phyloP scores from a whole-genome alignment of 768 basidiomycete genomes.

The Albatrellus ellisii region DNA sequence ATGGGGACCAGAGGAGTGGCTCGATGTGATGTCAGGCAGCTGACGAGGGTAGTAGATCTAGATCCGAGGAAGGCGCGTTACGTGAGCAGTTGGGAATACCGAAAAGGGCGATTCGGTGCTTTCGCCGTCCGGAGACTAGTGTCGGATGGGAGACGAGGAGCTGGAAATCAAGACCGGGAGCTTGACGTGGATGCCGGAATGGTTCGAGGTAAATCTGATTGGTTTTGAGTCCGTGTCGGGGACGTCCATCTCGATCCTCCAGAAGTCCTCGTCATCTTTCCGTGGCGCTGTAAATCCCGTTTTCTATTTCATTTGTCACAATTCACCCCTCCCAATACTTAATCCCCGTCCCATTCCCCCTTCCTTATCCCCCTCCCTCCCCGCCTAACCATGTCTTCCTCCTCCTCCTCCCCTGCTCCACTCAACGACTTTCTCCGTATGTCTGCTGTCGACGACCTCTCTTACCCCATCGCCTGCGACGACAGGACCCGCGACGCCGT shows the following conservation, averaged over 20 bases:
- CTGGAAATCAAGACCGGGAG: not conserved
- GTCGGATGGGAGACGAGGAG: not conserved
- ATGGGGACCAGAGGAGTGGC: not conserved
- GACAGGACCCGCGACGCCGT: slow-evolving; percentile 36
- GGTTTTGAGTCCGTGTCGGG: not conserved
- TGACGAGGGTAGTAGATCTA: too few relatives aligned
- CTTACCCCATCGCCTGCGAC: slow-evolving; percentile 12
- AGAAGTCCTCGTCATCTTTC: slow-evolving; percentile 11
- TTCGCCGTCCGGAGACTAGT: not conserved
- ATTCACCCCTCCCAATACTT: slow-evolving; percentile 4
- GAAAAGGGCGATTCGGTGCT: not conserved
- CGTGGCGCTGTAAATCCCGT: slow-evolving; percentile 5
- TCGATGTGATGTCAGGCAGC: too few relatives aligned
- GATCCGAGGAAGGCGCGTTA: not conserved
- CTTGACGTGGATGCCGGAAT: slow-evolving; percentile 2
- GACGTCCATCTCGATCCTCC: slow-evolving; percentile 4
- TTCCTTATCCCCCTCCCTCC: slow-evolving; percentile 2
- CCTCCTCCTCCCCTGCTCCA: slow-evolving; percentile 11
- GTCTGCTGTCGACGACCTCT: slow-evolving; percentile 13
- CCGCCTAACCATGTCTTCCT: slow-evolving; percentile 4
- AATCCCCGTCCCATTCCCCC: not conserved
- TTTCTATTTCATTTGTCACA: not conserved
- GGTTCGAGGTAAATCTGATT: not conserved
- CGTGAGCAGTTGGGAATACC: not conserved
- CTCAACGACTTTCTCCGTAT: slow-evolving; percentile 14